Conservation (phyloP, 768 basidiomycete genomes). For the Wakefieldia striispora region DNA sequence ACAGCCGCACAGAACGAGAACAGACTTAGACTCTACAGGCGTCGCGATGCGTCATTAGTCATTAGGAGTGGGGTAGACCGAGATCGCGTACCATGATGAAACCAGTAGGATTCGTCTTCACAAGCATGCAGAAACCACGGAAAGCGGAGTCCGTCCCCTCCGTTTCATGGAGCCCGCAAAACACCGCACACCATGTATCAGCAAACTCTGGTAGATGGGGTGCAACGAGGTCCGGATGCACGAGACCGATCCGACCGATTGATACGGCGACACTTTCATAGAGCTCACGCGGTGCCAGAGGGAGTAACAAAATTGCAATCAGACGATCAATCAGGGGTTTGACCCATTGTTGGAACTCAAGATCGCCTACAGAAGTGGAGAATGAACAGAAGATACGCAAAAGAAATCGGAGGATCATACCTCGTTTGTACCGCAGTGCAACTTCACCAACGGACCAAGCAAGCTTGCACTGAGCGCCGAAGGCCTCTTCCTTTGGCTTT, state of each 20-base stretch:
- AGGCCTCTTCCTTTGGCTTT: slow-evolving; percentile 89
- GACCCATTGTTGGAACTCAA: slow-evolving; percentile 92
- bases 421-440: slow-evolving; percentile 83
- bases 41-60: slow-evolving; percentile 44
- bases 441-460: slow-evolving; percentile 99
- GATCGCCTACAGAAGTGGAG: slow-evolving; percentile 51
- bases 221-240: slow-evolving; percentile 88
- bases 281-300: slow-evolving; percentile 88
- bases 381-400: slow-evolving; percentile 2
- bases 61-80: background rate
- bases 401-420: slow-evolving; percentile 35
- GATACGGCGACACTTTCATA: slow-evolving; percentile 99
- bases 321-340: slow-evolving; percentile 81
- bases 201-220: slow-evolving; percentile 89
- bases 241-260: slow-evolving; percentile 94
- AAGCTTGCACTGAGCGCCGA: slow-evolving; percentile 97
- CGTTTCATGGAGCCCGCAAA: slow-evolving; percentile 98
- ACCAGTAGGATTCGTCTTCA: slow-evolving; percentile 91
- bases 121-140: slow-evolving; percentile 93
- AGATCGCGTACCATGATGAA: slow-evolving; percentile 72
- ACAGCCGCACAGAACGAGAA: slow-evolving; percentile 99
- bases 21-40: slow-evolving; percentile 83
- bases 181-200: slow-evolving; percentile 93
- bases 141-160: slow-evolving; percentile 99
- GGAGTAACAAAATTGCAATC: slow-evolving; percentile 88